A percentile compares a stretch with the other conserved stretches of the same genome.
Conservation (phyloP, 257 asterid species). For the Solanum boliviense region DNA sequence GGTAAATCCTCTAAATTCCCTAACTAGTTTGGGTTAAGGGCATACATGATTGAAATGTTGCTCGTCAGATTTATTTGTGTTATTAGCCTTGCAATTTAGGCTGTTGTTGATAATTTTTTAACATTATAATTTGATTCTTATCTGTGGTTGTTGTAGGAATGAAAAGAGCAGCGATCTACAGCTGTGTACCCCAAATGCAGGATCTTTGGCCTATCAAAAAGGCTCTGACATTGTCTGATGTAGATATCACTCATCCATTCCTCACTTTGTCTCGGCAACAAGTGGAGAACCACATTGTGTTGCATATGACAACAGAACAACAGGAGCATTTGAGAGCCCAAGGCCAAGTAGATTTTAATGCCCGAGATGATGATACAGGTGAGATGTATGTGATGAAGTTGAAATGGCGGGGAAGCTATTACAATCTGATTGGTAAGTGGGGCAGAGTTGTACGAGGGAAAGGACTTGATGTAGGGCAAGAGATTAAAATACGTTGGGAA, state of each 20-base stretch:
- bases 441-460: slow-evolving; percentile 68
- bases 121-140: background rate
- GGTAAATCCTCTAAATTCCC: background rate
- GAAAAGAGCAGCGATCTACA: slow-evolving; percentile 51
- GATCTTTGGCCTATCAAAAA: slow-evolving; percentile 75
- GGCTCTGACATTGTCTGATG: slow-evolving; percentile 64
- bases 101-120: background rate
- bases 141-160: slow-evolving; percentile 16
- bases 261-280: slow-evolving; percentile 74
- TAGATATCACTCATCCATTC: slow-evolving; percentile 76
- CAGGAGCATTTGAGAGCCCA: slow-evolving; percentile 45
- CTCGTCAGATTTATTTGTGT: background rate
- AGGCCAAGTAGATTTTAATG: slow-evolving; percentile 56
- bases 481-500: slow-evolving; percentile 57
- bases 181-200: slow-evolving; percentile 33
- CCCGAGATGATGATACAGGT: slow-evolving; percentile 70
- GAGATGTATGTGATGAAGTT: slow-evolving; percentile 56
- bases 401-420: slow-evolving; percentile 81
- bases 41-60: background rate
- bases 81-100: background rate
- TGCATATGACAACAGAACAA: slow-evolving; percentile 56
- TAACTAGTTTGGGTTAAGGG: background rate
- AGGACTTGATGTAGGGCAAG: slow-evolving; percentile 76
- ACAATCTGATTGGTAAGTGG: slow-evolving; percentile 76
- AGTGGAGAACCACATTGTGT: slow-evolving; percentile 56